Evolutionary conservation across 805 yeast species (phyloP).

Genomic region (Lipomyces chichibuensis): DNA sequence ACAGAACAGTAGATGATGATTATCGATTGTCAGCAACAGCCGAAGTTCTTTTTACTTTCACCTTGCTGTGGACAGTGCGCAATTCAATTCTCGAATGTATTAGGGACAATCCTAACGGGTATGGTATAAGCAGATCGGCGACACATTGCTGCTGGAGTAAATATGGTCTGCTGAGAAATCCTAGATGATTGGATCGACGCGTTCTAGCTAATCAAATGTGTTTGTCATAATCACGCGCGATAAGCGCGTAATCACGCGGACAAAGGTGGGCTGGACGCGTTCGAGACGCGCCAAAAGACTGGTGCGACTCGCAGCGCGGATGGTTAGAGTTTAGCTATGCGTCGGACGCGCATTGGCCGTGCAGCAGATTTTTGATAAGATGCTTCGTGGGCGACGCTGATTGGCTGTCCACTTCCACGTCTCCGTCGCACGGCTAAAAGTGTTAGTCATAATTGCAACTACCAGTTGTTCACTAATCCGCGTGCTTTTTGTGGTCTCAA

Average conservation of each 20-base stretch:
- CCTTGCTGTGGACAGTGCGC: not conserved
- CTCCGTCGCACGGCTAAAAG: not conserved
- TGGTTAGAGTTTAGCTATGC: not conserved
- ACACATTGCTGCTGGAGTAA: not conserved
- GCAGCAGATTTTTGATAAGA: not conserved
- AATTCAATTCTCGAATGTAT: not conserved
- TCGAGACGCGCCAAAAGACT: not conserved
- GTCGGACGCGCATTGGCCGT: not conserved
- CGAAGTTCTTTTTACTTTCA: too few relatives aligned
- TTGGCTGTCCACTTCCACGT: constrained; percentile 15
- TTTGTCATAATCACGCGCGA: not conserved
- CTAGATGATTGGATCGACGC: not conserved
- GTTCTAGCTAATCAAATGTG: too few relatives aligned
- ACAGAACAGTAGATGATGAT: too few relatives aligned
- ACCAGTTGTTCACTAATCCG: not conserved
- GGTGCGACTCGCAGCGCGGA: not conserved
- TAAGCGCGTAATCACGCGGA: not conserved
- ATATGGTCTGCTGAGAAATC: too few relatives aligned
- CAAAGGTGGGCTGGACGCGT: not conserved
- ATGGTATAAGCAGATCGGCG: not conserved
- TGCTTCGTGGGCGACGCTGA: constrained; percentile 1
- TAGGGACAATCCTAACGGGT: too few relatives aligned
- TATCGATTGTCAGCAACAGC: too few relatives aligned
- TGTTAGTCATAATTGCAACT: constrained; percentile 21
- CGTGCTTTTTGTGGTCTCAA: not conserved